phyloP scores from a whole-genome alignment of 1,139 yeast species.

The Pichia sp. region DNA sequence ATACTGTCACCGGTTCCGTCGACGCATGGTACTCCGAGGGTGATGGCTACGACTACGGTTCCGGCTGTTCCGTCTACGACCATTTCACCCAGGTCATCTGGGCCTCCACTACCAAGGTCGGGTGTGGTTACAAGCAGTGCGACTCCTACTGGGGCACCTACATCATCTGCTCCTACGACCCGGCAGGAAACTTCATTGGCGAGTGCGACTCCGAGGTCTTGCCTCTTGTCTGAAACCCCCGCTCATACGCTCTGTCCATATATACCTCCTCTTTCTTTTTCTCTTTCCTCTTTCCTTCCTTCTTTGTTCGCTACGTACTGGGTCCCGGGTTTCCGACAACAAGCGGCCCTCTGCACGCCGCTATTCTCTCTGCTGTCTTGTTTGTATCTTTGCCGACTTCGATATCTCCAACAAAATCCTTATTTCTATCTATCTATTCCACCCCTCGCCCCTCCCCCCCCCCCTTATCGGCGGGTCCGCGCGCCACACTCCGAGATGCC shows the following conservation, averaged over 20 bases:
- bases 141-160: slow-evolving; percentile 45
- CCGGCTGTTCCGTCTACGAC: slow-evolving; percentile 27
- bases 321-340: not conserved
- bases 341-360: not conserved
- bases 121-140: slow-evolving; percentile 60
- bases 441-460: not conserved
- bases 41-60: slow-evolving; percentile 48
- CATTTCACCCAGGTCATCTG: slow-evolving; percentile 74
- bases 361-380: not conserved
- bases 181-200: slow-evolving; percentile 56
- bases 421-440: too few relatives aligned
- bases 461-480: too few relatives aligned
- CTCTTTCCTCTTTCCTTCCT: not conserved
- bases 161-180: slow-evolving; percentile 63
- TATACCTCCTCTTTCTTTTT: not conserved
- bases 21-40: slow-evolving; percentile 69
- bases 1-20: slow-evolving; percentile 41
- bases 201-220: slow-evolving; percentile 53
- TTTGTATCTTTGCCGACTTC: not conserved
- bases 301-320: not conserved
- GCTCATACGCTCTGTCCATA: too few relatives aligned
- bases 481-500: not conserved
- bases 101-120: slow-evolving; percentile 52
- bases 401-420: too few relatives aligned
- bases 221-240: slow-evolving; percentile 29